Percentiles rank a stretch among this genome's conserved stretches.
Evolutionary conservation across 352 stramenopile species (phyloP).

Genomic region (Lagenidium sp.): DNA sequence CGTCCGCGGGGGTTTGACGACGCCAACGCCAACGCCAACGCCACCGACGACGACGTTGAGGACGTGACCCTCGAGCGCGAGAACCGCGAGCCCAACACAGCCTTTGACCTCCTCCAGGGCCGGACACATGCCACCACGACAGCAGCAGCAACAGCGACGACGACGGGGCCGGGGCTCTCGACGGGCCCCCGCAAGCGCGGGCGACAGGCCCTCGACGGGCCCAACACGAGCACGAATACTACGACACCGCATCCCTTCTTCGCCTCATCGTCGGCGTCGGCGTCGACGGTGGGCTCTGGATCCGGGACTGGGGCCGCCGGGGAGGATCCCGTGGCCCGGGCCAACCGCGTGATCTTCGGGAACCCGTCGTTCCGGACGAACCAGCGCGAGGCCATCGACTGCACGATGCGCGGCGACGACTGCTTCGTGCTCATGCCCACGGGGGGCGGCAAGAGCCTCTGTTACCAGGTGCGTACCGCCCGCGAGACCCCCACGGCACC

Average conservation of each 20-base stretch:
- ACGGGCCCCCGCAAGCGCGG: conserved; percentile 2
- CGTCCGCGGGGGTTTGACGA: conserved; percentile 33
- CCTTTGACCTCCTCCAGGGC: conserved; percentile 32
- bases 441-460: conserved; percentile 87
- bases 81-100: conserved; percentile 39
- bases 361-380: conserved; percentile 85
- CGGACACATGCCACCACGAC: not conserved
- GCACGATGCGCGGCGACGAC: conserved; percentile 85
- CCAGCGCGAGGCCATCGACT: conserved; percentile 89
- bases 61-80: conserved; percentile 9
- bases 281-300: no score
- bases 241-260: not conserved
- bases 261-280: not conserved
- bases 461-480: conserved; percentile 84
- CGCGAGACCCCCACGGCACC: no score
- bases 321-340: conserved; percentile 31
- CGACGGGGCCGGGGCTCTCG: conserved; percentile 1
- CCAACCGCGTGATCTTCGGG: conserved; percentile 59
- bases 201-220: no score
- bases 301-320: no score
- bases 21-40: conserved; percentile 25
- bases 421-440: conserved; percentile 95
- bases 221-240: no score
- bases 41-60: conserved; percentile 5
- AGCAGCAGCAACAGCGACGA: not conserved